phyloP scores from a whole-genome alignment of 108 stramenopile genomes.

The Fistulifera solaris region DNA sequence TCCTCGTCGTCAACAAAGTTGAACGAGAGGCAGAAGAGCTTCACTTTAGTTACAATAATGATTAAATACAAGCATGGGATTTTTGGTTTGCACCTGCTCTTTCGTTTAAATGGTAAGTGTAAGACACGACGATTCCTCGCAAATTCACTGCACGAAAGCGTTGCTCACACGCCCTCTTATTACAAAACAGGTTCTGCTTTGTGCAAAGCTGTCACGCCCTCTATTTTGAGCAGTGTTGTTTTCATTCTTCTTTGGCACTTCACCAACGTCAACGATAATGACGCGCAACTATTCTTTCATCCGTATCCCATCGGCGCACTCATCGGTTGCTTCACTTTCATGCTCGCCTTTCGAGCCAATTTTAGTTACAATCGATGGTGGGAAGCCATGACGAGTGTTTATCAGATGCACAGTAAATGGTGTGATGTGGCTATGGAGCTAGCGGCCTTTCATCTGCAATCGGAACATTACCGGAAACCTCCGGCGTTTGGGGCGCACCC shows the following conservation, averaged over 20 bases:
- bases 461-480: conserved; percentile 37
- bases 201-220: conserved; percentile 29
- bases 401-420: conserved; percentile 74
- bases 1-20: too few species aligned
- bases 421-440: conserved; percentile 33
- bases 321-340: conserved; percentile 49
- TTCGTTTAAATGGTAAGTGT: conserved; percentile 28
- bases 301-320: conserved; percentile 61
- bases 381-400: conserved; percentile 62
- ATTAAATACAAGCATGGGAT: conserved; percentile 16
- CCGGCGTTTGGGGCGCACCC: conserved; percentile 60
- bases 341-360: conserved; percentile 40
- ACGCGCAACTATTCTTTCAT: conserved; percentile 12
- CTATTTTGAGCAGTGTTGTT: conserved; percentile 15
- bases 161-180: conserved; percentile 18
- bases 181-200: conserved; percentile 51
- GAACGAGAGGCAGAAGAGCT: too few species aligned
- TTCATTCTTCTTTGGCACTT: conserved; percentile 13
- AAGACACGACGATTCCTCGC: not conserved
- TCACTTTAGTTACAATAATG: conserved; percentile 7
- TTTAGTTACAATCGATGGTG: conserved; percentile 43
- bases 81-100: conserved; percentile 25
- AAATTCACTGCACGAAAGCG: conserved; percentile 13
- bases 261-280: not conserved
- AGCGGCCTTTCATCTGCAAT: conserved; percentile 16